Evolutionary conservation across 2,329 filamentous ascomycete genomes (phyloP).

Genomic region (Calonectria naviculata): DNA sequence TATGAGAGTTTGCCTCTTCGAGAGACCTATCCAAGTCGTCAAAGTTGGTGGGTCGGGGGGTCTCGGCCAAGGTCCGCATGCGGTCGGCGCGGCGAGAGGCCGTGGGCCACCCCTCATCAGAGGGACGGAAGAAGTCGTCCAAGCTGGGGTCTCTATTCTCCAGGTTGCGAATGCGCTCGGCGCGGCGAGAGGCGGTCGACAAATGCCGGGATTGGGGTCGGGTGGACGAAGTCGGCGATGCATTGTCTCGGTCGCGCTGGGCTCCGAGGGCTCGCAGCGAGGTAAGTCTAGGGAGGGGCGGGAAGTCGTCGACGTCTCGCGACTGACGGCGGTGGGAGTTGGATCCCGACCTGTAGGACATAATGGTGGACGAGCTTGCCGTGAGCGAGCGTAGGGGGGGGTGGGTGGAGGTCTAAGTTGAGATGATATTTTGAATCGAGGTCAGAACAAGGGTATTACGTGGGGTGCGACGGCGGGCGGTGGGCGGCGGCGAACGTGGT

Average conservation of each 20-base stretch:
- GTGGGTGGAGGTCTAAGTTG: background rate
- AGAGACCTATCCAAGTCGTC: slow-evolving; percentile 53
- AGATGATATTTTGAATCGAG: background rate
- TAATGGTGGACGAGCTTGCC: slow-evolving; percentile 25
- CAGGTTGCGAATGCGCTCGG: slow-evolving; percentile 49
- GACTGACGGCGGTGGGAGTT: slow-evolving; percentile 45
- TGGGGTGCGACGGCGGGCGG: slow-evolving; percentile 16
- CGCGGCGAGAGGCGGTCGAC: slow-evolving; percentile 45
- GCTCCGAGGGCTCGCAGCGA: slow-evolving; percentile 45
- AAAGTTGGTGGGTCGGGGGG: slow-evolving; percentile 41
- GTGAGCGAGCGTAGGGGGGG: background rate
- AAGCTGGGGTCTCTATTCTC: slow-evolving; percentile 42
- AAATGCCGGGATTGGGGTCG: slow-evolving; percentile 38
- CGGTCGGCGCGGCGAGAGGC: slow-evolving; percentile 38
- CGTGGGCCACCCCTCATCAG: slow-evolving; percentile 42
- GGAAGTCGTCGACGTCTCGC: slow-evolving; percentile 46
- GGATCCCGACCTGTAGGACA: slow-evolving; percentile 47
- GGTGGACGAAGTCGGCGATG: slow-evolving; percentile 33
- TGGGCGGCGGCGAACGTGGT: background rate
- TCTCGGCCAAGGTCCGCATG: slow-evolving; percentile 37
- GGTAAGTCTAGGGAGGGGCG: slow-evolving; percentile 46
- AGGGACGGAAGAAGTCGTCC: slow-evolving; percentile 42
- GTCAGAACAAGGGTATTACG: slow-evolving; percentile 1
- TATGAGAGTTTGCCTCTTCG: slow-evolving; percentile 56
- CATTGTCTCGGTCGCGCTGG: slow-evolving; percentile 42